phyloP scores from a whole-genome alignment of 202 grass and related monocot species.

The Schoenoplectus tabernaemontani region DNA sequence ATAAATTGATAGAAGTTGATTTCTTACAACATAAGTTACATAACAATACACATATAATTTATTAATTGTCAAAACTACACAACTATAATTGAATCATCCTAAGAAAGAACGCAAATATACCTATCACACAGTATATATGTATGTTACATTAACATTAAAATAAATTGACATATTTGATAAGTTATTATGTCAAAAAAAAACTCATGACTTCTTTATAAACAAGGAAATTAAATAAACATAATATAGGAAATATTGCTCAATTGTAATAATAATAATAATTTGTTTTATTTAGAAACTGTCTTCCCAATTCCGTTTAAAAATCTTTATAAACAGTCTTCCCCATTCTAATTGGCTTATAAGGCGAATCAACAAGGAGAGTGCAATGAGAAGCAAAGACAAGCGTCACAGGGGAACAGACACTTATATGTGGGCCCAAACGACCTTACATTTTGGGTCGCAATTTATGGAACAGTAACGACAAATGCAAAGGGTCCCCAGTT shows the following conservation, averaged over 20 bases:
- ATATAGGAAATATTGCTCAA: not conserved
- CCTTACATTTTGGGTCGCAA: not conserved
- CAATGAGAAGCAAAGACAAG: not conserved
- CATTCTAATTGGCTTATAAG: not conserved
- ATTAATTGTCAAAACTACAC: too few species aligned
- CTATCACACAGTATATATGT: not conserved
- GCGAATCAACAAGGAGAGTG: not conserved
- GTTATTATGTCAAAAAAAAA: not conserved
- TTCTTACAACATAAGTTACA: too few species aligned
- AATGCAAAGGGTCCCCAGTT: not conserved
- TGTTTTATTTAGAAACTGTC: not conserved
- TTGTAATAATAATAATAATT: not conserved
- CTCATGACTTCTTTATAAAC: not conserved
- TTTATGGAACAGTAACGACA: slow-evolving; percentile 3
- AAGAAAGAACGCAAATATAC: too few species aligned
- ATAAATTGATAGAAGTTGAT: too few species aligned
- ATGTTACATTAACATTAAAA: not conserved
- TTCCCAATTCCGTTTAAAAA: not conserved
- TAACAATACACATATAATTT: not conserved
- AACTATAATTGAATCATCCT: too few species aligned
- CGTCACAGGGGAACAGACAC: not conserved
- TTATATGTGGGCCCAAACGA: not conserved
- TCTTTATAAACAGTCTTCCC: not conserved
- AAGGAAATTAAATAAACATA: not conserved
- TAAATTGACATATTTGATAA: not conserved